Evolutionary conservation across 768 basidiomycete species (phyloP), one percentile per base, ranked within the genome.

Genomic region (Termitomyces titanicus): DNA sequence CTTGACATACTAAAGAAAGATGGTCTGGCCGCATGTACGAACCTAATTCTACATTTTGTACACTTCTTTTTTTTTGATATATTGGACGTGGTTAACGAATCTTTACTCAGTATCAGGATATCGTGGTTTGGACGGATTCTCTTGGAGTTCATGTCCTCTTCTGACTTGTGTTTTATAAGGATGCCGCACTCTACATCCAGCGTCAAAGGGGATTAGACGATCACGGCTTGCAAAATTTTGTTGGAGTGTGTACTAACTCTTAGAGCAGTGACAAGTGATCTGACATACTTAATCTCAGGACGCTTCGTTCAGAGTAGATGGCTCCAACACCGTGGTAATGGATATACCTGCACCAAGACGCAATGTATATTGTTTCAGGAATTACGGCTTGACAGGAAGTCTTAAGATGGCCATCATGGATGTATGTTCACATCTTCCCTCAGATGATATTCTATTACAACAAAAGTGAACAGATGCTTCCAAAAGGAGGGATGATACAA

Each of bases 111-210:
- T 78, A 78, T 57, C 69, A 69, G 47, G 79, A 77, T 55, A 70
- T 76, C 22, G 56, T 68, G 40, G 74, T 77, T 18, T 45, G 29
- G 3, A 35, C 15, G 5, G 1, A 24, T 46, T 22, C 15, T 18
- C 12, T n/a, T 4, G 13, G 2, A 47, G n/a, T 47, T 12, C 15
- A 35, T 8, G n/a, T 27, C 3, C 15, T 45, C 17, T 18, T 29
- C 43, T 51, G 10, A 40, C 33, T 54, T n/a, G 15, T 31, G 31
- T 2, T 11, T 34, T 50, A 11, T 3, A 17, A 80, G 79, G 75
- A 79, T 42, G 77, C 78, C 0, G 70, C 74, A 0, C 35, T 69
- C 29, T 80, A 80, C 50, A 61, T 78, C 2, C 74, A 77, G 55
- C 68, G 70, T 27, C 79, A 81, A 54, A 57, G 75, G 20, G 61